phyloP scores from a whole-genome alignment of 148 eudicot genomes.

The Chenopodium quinoa region DNA sequence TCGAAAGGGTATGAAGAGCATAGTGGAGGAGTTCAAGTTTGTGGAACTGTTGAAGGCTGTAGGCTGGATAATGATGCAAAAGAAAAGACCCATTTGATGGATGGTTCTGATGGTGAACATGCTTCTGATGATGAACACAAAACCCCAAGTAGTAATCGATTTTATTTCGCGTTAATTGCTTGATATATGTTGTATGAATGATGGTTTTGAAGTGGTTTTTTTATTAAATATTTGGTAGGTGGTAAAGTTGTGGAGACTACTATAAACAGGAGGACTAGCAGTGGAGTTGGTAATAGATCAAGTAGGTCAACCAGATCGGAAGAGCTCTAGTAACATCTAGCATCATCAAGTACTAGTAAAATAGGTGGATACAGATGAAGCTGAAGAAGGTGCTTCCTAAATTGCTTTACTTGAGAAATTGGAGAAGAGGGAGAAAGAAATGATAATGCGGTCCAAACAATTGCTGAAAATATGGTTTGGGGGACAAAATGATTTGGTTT shows the following conservation, averaged over 20 bases:
- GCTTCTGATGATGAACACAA: conserved; percentile 43
- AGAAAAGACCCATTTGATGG: conserved; percentile 26
- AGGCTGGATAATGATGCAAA: conserved; percentile 28
- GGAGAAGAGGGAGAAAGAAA: no score
- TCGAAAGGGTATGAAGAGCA: conserved; percentile 49
- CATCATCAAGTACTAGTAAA: no score
- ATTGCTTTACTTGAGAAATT: no score
- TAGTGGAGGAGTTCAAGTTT: conserved; percentile 43
- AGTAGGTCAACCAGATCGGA: conserved; percentile 60
- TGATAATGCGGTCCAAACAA: no score
- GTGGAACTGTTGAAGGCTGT: conserved; percentile 71
- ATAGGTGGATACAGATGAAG: no score
- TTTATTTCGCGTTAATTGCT: not conserved
- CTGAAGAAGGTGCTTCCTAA: no score
- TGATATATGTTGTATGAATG: conserved; percentile 1
- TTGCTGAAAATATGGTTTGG: no score
- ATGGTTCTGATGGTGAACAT: conserved; percentile 50
- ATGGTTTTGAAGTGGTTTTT: conserved; percentile 18
- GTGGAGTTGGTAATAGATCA: conserved; percentile 48
- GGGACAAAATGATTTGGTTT: no score
- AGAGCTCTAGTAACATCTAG: conserved; percentile 13
- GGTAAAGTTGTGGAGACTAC: conserved; percentile 40
- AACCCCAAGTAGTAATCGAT: conserved; percentile 42
- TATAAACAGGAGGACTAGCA: conserved; percentile 39
- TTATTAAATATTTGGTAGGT: conserved; percentile 39